Percentiles rank a stretch among this genome's conserved stretches.
Evolutionary conservation across 2,329 filamentous ascomycete genomes (phyloP).

Genomic region (Colletotrichum destructivum): DNA sequence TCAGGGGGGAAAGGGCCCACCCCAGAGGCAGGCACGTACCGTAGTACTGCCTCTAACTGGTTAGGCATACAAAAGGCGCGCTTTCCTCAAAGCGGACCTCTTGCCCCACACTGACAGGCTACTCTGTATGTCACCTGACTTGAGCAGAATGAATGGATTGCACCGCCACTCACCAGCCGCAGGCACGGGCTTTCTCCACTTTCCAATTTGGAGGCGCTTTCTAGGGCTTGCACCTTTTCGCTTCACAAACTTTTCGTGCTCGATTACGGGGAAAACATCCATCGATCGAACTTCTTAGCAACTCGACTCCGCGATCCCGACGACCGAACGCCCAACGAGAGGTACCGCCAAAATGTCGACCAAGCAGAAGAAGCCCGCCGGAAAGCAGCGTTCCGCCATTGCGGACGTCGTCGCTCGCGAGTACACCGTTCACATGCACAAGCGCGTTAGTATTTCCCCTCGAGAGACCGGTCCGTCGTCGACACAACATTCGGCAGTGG

Average conservation of each 20-base stretch:
- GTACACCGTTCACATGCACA: slow-evolving; percentile 99
- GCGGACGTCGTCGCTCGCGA: slow-evolving; percentile 99
- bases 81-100: background rate
- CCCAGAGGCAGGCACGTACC: slow-evolving; percentile 30
- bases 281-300: slow-evolving; percentile 41
- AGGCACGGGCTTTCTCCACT: slow-evolving; percentile 6
- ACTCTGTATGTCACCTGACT: background rate
- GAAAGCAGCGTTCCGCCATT: slow-evolving; percentile 92
- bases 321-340: slow-evolving; percentile 43
- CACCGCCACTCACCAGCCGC: slow-evolving; percentile 20
- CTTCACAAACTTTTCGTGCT: slow-evolving; percentile 38
- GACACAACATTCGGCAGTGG: slow-evolving; percentile 22
- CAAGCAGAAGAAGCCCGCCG: slow-evolving; percentile 74
- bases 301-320: slow-evolving; percentile 39
- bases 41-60: background rate
- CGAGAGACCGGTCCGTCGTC: slow-evolving; percentile 55
- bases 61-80: background rate
- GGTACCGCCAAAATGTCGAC: slow-evolving; percentile 71
- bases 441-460: slow-evolving; percentile 68
- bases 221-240: slow-evolving; percentile 40
- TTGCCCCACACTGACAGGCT: background rate
- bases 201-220: background rate
- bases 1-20: slow-evolving; percentile 32
- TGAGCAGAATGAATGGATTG: too few species aligned
- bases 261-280: slow-evolving; percentile 26